These are phyloP conservation scores for Curvularia spicifera DNA, from an alignment of 2,329 filamentous ascomycete genomes.

Conservation along the genomic window DNA sequence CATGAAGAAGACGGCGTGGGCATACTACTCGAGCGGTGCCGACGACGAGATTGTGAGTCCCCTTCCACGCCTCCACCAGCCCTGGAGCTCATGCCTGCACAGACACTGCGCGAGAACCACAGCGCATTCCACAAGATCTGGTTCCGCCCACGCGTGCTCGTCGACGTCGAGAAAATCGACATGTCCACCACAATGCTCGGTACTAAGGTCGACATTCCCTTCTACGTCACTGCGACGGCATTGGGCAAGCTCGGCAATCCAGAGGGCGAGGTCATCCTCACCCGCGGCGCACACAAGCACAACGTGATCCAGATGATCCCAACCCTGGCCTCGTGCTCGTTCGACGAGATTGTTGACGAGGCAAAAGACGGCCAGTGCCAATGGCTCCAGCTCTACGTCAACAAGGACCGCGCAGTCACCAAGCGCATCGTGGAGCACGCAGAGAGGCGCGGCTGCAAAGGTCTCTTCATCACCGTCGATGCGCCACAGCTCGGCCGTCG, in stretches of 20 bases:
- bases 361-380: slow-evolving; percentile 80
- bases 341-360: slow-evolving; percentile 95
- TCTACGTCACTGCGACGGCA: slow-evolving; percentile 96
- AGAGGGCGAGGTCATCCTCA: slow-evolving; percentile 92
- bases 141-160: slow-evolving; percentile 89
- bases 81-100: slow-evolving; percentile 20
- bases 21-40: slow-evolving; percentile 93
- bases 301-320: slow-evolving; percentile 98
- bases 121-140: slow-evolving; percentile 94
- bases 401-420: slow-evolving; percentile 92
- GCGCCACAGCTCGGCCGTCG: slow-evolving; percentile 92
- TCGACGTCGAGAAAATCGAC: slow-evolving; percentile 88
- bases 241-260: slow-evolving; percentile 93
- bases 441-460: slow-evolving; percentile 89
- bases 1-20: slow-evolving; percentile 98
- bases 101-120: slow-evolving; percentile 96
- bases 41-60: slow-evolving; percentile 80
- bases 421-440: slow-evolving; percentile 89
- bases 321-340: slow-evolving; percentile 93
- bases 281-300: slow-evolving; percentile 81
- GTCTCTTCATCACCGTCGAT: slow-evolving; percentile 97
- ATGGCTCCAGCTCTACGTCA: slow-evolving; percentile 96
- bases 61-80: background rate
- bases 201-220: slow-evolving; percentile 80
- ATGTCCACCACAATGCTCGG: slow-evolving; percentile 93